These are phyloP conservation scores for Megacollybia marginata DNA, from an alignment of 768 basidiomycete species.

Conservation along the genomic window DNA sequence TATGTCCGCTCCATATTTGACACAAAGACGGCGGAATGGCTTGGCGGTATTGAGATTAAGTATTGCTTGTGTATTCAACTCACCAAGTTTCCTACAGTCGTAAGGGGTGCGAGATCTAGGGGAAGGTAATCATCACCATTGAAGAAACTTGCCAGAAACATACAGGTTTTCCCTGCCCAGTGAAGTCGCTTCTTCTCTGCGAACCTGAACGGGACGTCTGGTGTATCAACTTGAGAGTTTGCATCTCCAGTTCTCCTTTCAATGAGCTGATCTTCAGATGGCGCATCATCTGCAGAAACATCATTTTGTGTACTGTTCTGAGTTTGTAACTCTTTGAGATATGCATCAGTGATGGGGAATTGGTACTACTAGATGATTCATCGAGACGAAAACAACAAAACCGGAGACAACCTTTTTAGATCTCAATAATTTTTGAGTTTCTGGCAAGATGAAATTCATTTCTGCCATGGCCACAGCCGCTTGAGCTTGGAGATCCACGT, in stretches of 20 bases:
- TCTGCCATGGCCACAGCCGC: constrained; percentile 46
- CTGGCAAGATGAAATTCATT: constrained; percentile 58
- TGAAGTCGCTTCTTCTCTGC: constrained; percentile 81
- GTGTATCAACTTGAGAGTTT: constrained; percentile 39
- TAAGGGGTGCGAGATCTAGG: constrained; percentile 57
- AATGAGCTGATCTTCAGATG: constrained; percentile 9
- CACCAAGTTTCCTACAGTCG: constrained; percentile 93
- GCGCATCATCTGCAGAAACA: not conserved
- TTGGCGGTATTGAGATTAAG: constrained; percentile 17
- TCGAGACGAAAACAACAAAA: not conserved
- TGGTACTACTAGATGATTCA: constrained; percentile 41
- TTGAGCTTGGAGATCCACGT: constrained; percentile 53
- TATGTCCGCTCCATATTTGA: constrained; percentile 84
- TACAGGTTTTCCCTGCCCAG: constrained; percentile 86
- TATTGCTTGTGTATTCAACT: constrained; percentile 11
- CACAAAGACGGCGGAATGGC: constrained; percentile 91
- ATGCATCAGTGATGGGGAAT: constrained; percentile 54
- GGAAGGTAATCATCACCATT: not conserved
- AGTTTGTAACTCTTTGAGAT: constrained; percentile 18
- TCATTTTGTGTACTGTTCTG: not conserved
- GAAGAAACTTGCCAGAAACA: constrained; percentile 15
- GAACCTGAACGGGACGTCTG: constrained; percentile 66
- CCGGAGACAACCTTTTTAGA: constrained; percentile 51
- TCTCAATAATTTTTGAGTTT: constrained; percentile 53
- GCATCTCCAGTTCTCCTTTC: constrained; percentile 28